Evolutionary conservation across 2,329 filamentous ascomycete genomes (phyloP).

Genomic region (Sporothrix variecibatus): DNA sequence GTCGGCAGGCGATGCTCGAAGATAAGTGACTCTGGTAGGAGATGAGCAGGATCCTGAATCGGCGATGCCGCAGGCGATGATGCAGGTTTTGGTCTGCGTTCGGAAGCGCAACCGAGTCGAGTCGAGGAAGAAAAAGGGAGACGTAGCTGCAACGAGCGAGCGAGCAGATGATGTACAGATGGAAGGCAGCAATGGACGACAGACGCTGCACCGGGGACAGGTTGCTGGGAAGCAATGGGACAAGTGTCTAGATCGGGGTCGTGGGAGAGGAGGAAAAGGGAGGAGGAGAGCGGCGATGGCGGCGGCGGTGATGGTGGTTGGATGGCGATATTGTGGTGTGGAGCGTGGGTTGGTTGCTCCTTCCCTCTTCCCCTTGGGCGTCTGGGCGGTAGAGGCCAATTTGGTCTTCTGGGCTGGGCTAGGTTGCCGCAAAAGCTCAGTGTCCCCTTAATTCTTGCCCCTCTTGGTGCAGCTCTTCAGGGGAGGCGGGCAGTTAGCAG

Average conservation of each 20-base stretch:
- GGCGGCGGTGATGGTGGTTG: constrained; percentile 23
- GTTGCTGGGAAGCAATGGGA: constrained; percentile 21
- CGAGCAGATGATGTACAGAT: background rate
- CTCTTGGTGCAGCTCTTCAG: constrained; percentile 18
- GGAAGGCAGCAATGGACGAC: constrained; percentile 8
- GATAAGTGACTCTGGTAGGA: background rate
- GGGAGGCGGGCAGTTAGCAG: background rate
- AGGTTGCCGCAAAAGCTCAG: background rate
- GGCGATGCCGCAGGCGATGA: background rate
- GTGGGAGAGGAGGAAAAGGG: constrained; percentile 20
- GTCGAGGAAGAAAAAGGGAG: background rate
- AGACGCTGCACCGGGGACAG: constrained; percentile 11
- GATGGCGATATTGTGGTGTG: constrained; percentile 24
- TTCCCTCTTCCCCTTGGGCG: background rate
- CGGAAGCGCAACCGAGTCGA: background rate
- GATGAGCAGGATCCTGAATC: background rate
- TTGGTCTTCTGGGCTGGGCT: constrained; percentile 25
- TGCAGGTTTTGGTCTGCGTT: background rate
- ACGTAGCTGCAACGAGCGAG: constrained; percentile 1
- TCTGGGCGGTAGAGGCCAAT: constrained; percentile 26
- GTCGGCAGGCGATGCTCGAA: background rate
- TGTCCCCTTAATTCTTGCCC: constrained; percentile 7
- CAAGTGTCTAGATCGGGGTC: constrained; percentile 17
- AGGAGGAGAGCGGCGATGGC: constrained; percentile 19
- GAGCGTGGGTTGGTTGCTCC: background rate